Evolutionary conservation across 108 stramenopile species (phyloP).

Genomic region (Cyclotella baltica): DNA sequence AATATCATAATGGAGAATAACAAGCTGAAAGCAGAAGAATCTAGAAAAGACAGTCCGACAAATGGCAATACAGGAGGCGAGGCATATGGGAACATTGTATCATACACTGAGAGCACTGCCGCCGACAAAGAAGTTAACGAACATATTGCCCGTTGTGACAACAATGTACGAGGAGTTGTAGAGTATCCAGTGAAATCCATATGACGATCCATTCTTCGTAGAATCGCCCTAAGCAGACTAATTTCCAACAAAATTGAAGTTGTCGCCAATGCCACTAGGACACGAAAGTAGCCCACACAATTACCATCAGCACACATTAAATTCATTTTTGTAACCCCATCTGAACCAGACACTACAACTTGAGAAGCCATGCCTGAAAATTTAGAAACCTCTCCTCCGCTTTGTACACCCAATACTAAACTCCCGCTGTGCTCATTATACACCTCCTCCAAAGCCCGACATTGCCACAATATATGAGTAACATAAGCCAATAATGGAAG

Average conservation of each 20-base stretch:
- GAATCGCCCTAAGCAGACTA: constrained; percentile 14
- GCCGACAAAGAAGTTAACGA: constrained; percentile 50
- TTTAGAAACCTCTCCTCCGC: not conserved
- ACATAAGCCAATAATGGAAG: constrained; percentile 60
- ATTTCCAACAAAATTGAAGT: constrained; percentile 44
- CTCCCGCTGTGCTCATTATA: constrained; percentile 36
- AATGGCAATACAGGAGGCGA: constrained; percentile 55
- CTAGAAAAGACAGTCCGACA: constrained; percentile 24
- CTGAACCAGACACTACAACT: not conserved
- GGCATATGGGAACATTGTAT: constrained; percentile 47
- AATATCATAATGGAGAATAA: constrained; percentile 42
- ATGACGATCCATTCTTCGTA: constrained; percentile 21
- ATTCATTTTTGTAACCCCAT: not conserved
- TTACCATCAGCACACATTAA: not conserved
- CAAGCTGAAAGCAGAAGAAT: constrained; percentile 39
- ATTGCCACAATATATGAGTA: constrained; percentile 69
- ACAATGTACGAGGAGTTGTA: constrained; percentile 25
- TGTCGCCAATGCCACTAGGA: constrained; percentile 35
- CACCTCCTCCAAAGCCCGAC: constrained; percentile 64
- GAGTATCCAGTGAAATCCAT: constrained; percentile 31
- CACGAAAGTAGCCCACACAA: constrained; percentile 30
- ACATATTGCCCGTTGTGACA: constrained; percentile 52
- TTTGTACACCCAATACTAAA: constrained; percentile 26
- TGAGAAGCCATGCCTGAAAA: constrained; percentile 26
- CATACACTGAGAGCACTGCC: constrained; percentile 52